Percentiles rank a stretch among this genome's conserved stretches.
These are phyloP conservation scores for Castanea sativa DNA, from an alignment of 306 rosid species.

Conservation along the genomic window DNA sequence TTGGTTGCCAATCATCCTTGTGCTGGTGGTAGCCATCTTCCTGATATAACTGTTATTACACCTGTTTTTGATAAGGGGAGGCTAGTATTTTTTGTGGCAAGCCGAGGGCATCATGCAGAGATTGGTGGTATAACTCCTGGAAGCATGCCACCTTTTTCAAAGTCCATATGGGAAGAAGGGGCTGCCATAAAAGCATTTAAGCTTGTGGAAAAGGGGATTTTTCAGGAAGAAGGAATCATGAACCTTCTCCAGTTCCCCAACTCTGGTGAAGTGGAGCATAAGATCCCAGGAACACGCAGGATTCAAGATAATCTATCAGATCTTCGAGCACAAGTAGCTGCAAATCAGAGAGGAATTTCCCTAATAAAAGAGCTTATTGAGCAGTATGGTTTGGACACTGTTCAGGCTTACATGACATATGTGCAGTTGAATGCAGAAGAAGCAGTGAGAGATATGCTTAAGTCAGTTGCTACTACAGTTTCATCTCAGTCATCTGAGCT, in stretches of 20 bases:
- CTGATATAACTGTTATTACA: slow-evolving; percentile 88
- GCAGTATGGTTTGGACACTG: slow-evolving; percentile 77
- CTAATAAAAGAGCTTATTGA: slow-evolving; percentile 79
- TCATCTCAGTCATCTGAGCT: slow-evolving; percentile 35
- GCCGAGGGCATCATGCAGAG: slow-evolving; percentile 96
- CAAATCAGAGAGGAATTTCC: slow-evolving; percentile 86
- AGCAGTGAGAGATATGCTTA: slow-evolving; percentile 94
- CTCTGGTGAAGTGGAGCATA: slow-evolving; percentile 40
- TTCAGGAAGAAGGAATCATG: slow-evolving; percentile 79
- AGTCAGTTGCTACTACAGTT: slow-evolving; percentile 61
- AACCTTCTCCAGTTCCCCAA: slow-evolving; percentile 66
- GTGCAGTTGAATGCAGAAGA: slow-evolving; percentile 89
- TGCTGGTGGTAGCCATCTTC: slow-evolving; percentile 98
- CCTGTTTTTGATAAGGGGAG: slow-evolving; percentile 76
- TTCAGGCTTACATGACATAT: slow-evolving; percentile 93
- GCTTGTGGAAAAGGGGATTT: slow-evolving; percentile 78
- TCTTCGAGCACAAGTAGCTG: slow-evolving; percentile 90
- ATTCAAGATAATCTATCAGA: slow-evolving; percentile 94
- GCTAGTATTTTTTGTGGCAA: slow-evolving; percentile 83
- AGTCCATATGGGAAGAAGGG: slow-evolving; percentile 90
- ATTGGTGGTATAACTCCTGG: slow-evolving; percentile 93
- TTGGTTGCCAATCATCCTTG: slow-evolving; percentile 93
- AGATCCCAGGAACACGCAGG: slow-evolving; percentile 75
- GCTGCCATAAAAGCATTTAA: slow-evolving; percentile 87
- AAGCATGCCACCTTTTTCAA: slow-evolving; percentile 96